A percentile compares a stretch with the other conserved stretches of the same genome.
Conservation (phyloP, 768 basidiomycete genomes). For the Lactarius sanguifluus region DNA sequence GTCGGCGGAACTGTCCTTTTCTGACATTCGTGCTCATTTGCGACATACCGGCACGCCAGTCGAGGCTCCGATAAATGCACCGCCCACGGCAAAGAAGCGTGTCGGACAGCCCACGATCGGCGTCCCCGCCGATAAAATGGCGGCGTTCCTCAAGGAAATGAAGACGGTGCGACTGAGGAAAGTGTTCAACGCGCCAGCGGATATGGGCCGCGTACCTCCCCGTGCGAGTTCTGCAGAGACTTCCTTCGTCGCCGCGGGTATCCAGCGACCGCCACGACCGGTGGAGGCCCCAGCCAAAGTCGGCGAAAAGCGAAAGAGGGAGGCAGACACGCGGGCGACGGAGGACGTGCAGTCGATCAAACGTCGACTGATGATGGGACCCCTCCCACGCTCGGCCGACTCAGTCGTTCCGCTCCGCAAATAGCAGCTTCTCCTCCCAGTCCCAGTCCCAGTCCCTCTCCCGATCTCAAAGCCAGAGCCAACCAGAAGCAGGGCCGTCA, state of each 20-base stretch:
- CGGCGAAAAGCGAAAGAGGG: constrained; percentile 28
- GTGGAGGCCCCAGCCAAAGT: neutral
- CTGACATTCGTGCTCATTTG: constrained; percentile 63
- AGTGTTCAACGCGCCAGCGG: constrained; percentile 41
- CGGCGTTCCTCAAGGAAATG: constrained; percentile 76
- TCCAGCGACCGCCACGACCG: constrained; percentile 22
- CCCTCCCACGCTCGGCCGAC: constrained; percentile 17
- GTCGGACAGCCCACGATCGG: constrained; percentile 66
- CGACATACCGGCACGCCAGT: constrained; percentile 55
- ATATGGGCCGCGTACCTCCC: constrained; percentile 28
- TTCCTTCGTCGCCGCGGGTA: constrained; percentile 14
- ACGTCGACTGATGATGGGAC: constrained; percentile 24
- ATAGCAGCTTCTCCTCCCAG: constrained; percentile 20
- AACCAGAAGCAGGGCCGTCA: constrained; percentile 16
- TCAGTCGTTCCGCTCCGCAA: constrained; percentile 8
- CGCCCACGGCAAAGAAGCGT: constrained; percentile 40
- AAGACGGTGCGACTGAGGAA: constrained; percentile 70
- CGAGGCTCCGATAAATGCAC: constrained; percentile 65
- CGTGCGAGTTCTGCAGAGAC: constrained; percentile 9
- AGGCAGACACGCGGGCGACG: constrained; percentile 3
- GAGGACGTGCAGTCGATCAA: constrained; percentile 14
- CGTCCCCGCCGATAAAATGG: constrained; percentile 80
- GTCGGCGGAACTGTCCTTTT: constrained; percentile 45
- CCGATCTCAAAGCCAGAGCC: constrained; percentile 15
- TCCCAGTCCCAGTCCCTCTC: neutral